These are phyloP conservation scores for Piromyces finnis DNA, from an alignment of 192 early-diverging fungal genomes.

Conservation along the genomic window DNA sequence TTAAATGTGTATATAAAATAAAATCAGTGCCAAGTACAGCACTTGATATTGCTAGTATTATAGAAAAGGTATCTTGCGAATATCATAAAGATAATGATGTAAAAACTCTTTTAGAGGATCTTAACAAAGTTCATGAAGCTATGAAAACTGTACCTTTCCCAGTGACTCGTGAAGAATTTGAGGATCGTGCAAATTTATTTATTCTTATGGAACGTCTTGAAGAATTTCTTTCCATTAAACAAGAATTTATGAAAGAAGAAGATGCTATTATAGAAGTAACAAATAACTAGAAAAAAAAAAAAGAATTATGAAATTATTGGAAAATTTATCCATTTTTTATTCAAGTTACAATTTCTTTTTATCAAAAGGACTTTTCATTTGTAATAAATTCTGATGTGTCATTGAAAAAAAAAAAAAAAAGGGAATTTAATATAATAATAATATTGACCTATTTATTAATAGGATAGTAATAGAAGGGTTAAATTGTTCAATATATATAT, in stretches of 20 bases:
- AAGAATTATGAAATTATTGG: too few relatives aligned
- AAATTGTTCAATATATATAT: too few relatives aligned
- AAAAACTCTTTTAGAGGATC: not conserved
- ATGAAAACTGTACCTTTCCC: not conserved
- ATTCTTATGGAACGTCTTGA: not conserved
- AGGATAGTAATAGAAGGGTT: too few relatives aligned
- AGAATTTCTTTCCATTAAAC: not conserved
- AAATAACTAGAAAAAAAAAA: too few relatives aligned
- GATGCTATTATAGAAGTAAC: not conserved
- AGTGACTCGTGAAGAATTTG: not conserved
- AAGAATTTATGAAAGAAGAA: not conserved
- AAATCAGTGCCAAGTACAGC: not conserved
- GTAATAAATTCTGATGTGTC: too few relatives aligned
- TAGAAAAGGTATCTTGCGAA: not conserved
- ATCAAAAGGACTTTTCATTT: too few relatives aligned
- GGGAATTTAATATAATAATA: too few relatives aligned
- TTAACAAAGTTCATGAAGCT: not conserved
- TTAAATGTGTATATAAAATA: not conserved
- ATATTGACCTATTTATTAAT: too few relatives aligned
- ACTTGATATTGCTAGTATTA: not conserved
- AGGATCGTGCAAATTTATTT: not conserved
- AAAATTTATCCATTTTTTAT: too few relatives aligned
- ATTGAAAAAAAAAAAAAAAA: too few relatives aligned
- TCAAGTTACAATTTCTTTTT: too few relatives aligned
- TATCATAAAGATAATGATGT: not conserved